These are phyloP conservation scores for Musa troglodytarum DNA, from an alignment of 176 grass and related monocot species.

Conservation along the genomic window DNA sequence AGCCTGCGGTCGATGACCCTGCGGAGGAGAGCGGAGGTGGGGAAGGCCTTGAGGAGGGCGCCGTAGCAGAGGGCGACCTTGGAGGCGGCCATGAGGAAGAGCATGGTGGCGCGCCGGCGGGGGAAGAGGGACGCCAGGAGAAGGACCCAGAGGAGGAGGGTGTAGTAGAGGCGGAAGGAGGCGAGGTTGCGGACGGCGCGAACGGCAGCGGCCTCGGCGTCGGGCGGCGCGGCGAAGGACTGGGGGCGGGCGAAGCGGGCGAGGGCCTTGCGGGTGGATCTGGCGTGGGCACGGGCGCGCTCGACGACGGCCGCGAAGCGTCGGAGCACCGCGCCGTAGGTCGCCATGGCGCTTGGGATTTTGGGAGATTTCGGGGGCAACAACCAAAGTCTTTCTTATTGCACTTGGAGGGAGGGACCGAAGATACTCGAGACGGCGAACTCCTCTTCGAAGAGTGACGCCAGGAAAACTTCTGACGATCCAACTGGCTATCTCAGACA, in stretches of 20 bases:
- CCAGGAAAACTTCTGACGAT: too few species aligned
- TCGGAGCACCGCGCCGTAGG: conserved; percentile 42
- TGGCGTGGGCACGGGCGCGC: conserved; percentile 39
- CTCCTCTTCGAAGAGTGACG: too few species aligned
- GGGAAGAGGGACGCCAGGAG: conserved; percentile 54
- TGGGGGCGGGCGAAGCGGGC: conserved; percentile 46
- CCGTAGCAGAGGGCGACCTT: conserved; percentile 71
- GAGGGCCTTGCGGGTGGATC: conserved; percentile 17
- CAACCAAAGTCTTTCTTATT: not conserved
- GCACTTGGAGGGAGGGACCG: not conserved
- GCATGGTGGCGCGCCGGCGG: conserved; percentile 46
- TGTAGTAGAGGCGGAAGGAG: conserved; percentile 71
- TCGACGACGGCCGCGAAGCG: conserved; percentile 36
- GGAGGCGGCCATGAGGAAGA: conserved; percentile 79
- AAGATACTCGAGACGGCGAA: not conserved
- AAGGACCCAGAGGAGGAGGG: conserved; percentile 51
- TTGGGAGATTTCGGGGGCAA: not conserved
- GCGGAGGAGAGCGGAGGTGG: conserved; percentile 47
- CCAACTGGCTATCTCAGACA: too few species aligned
- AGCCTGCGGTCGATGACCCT: conserved; percentile 60
- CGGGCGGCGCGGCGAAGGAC: conserved; percentile 41
- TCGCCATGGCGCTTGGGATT: conserved; percentile 16
- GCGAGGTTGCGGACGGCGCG: conserved; percentile 63
- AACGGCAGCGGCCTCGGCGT: conserved; percentile 68
- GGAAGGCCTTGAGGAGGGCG: conserved; percentile 55